These are phyloP conservation scores for Pythium dissotocum DNA, from an alignment of 352 stramenopile genomes.

Conservation along the genomic window DNA sequence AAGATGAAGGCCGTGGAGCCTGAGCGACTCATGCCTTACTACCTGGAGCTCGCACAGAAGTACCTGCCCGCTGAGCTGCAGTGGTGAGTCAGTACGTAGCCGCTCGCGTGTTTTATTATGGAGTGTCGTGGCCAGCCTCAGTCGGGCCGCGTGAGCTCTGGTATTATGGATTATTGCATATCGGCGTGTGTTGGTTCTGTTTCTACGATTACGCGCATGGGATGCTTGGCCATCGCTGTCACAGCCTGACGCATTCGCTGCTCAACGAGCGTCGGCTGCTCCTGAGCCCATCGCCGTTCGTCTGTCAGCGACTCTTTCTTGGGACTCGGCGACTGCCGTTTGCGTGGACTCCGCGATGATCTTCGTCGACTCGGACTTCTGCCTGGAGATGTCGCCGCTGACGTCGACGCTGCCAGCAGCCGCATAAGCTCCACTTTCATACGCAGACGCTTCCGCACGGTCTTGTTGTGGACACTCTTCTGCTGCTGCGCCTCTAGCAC, in stretches of 20 bases:
- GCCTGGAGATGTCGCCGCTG: conserved; percentile 1
- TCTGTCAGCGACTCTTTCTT: neutral
- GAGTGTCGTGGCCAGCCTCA: neutral
- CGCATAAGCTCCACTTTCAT: conserved; percentile 42
- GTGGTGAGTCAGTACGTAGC: conserved; percentile 44
- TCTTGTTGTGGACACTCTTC: conserved; percentile 3
- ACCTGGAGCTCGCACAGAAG: conserved; percentile 64
- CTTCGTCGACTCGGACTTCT: conserved; percentile 7
- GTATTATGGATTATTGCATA: conserved; percentile 1
- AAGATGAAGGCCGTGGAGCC: conserved; percentile 41
- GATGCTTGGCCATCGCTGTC: neutral
- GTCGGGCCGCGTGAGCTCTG: neutral
- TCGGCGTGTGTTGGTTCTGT: neutral
- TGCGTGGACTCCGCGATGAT: conserved; percentile 15
- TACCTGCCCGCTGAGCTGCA: conserved; percentile 67
- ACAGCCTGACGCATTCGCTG: neutral
- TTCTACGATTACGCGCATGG: neutral
- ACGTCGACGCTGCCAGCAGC: conserved; percentile 12
- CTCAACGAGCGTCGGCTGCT: neutral
- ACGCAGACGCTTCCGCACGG: conserved; percentile 16
- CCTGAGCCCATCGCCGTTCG: neutral
- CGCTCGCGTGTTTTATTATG: conserved; percentile 16
- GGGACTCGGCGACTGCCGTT: neutral
- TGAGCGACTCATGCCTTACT: conserved; percentile 59
- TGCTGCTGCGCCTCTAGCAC: conserved; percentile 25